A percentile compares a stretch with the other conserved stretches of the same genome.
phyloP scores from a whole-genome alignment of 75 land plant species.

The Chamaecyparis obtusa region DNA sequence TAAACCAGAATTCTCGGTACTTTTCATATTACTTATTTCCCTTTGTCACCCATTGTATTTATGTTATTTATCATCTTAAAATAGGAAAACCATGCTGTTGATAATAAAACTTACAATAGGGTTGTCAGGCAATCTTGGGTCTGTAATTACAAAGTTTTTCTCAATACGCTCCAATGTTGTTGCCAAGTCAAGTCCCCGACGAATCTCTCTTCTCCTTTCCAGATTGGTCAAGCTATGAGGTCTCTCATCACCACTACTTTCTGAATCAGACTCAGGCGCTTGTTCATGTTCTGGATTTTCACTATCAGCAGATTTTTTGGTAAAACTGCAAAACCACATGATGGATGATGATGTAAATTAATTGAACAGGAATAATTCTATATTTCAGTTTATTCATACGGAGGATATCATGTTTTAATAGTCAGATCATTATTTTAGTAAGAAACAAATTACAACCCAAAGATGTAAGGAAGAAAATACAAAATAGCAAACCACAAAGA shows the following conservation, averaged over 20 bases:
- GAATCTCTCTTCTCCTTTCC: conserved; percentile 71
- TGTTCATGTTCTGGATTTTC: conserved; percentile 31
- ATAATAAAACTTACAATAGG: conserved; percentile 70
- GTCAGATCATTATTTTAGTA: background rate
- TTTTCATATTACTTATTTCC: background rate
- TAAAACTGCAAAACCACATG: conserved; percentile 33
- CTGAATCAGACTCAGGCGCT: conserved; percentile 50
- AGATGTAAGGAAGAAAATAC: background rate
- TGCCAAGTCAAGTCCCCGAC: conserved; percentile 92
- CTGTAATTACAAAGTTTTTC: conserved; percentile 97
- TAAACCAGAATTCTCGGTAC: background rate
- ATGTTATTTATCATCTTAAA: background rate
- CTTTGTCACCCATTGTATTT: background rate
- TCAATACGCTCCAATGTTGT: conserved; percentile 98
- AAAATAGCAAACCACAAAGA: background rate
- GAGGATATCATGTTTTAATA: background rate
- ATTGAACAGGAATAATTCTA: background rate
- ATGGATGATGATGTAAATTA: background rate
- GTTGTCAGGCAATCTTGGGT: conserved; percentile 95
- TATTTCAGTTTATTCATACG: background rate
- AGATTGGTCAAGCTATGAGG: conserved; percentile 63
- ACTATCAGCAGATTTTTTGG: conserved; percentile 21
- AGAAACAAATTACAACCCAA: background rate
- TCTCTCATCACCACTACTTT: conserved; percentile 53
- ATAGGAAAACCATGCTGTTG: background rate